A percentile compares a stretch with the other conserved stretches of the same genome.
Evolutionary conservation across 202 grass and related monocot species (phyloP).

Genomic region (Schoenoplectus tabernaemontani): DNA sequence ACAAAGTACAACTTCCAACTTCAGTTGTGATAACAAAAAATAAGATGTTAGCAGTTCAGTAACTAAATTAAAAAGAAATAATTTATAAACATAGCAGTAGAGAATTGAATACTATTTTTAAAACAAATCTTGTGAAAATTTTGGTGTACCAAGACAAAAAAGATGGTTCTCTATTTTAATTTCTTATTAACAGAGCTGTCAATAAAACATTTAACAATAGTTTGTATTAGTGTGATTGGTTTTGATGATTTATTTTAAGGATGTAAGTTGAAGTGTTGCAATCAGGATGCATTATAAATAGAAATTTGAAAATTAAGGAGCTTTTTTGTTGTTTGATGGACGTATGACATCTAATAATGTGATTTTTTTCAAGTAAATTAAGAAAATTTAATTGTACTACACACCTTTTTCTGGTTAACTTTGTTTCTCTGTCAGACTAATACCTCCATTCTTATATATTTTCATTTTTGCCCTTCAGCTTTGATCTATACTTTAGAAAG

Average conservation of each 20-base stretch:
- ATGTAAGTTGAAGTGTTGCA: not conserved
- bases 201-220: not conserved
- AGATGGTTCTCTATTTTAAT: not conserved
- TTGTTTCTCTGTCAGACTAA: constrained; percentile 3
- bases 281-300: not conserved
- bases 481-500: constrained; percentile 96
- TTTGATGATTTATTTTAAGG: not conserved
- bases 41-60: not conserved
- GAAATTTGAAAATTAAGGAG: not conserved
- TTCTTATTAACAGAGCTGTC: not conserved
- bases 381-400: not conserved
- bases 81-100: not conserved
- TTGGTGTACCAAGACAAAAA: not conserved
- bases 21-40: not conserved
- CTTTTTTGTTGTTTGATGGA: not conserved
- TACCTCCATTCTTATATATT: constrained; percentile 10
- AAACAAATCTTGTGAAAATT: not conserved
- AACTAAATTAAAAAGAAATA: not conserved
- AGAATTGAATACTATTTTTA: not conserved
- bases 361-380: not conserved
- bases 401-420: constrained; percentile 21
- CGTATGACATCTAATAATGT: not conserved
- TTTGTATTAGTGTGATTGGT: not conserved
- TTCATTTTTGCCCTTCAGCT: constrained; percentile 44
- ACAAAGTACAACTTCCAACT: not conserved